Conservation (phyloP, 495 filamentous ascomycete species). For the Aspergillus funiculosus region DNA sequence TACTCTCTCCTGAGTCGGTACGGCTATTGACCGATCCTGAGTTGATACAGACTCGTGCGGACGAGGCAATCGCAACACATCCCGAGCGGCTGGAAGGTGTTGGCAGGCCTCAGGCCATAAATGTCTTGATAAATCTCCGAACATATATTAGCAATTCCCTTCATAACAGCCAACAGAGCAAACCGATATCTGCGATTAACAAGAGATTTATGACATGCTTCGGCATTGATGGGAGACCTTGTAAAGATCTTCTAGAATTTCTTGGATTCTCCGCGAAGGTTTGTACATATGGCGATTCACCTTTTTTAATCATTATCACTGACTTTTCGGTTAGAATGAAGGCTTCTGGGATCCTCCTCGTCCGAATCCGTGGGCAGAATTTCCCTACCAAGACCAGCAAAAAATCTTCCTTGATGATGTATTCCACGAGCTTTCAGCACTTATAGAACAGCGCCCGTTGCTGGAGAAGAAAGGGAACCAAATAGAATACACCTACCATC, state of each 20-base stretch:
- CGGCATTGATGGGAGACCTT: constrained; percentile 50
- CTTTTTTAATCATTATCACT: constrained; percentile 7
- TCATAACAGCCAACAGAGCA: constrained; percentile 36
- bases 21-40: constrained; percentile 51
- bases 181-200: constrained; percentile 59
- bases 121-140: constrained; percentile 51
- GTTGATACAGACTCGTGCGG: constrained; percentile 47
- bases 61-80: constrained; percentile 48
- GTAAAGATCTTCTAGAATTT: constrained; percentile 55
- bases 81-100: constrained; percentile 55
- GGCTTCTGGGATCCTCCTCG: constrained; percentile 45
- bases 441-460: constrained; percentile 40
- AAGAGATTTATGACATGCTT: constrained; percentile 67
- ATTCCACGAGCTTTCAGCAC: constrained; percentile 44
- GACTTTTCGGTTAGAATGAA: constrained; percentile 24
- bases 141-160: constrained; percentile 60
- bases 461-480: constrained; percentile 41
- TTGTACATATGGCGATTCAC: constrained; percentile 3
- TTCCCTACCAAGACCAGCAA: constrained; percentile 40
- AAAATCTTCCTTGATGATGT: constrained; percentile 52
- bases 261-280: constrained; percentile 54
- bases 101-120: constrained; percentile 39
- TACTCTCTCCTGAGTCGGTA: constrained; percentile 46
- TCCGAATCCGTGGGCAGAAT: constrained; percentile 27
- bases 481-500: constrained; percentile 23